A percentile compares a stretch with the other conserved stretches of the same genome.
Evolutionary conservation across 2,329 filamentous ascomycete genomes (phyloP).

Genomic region (Helotiales sp.): DNA sequence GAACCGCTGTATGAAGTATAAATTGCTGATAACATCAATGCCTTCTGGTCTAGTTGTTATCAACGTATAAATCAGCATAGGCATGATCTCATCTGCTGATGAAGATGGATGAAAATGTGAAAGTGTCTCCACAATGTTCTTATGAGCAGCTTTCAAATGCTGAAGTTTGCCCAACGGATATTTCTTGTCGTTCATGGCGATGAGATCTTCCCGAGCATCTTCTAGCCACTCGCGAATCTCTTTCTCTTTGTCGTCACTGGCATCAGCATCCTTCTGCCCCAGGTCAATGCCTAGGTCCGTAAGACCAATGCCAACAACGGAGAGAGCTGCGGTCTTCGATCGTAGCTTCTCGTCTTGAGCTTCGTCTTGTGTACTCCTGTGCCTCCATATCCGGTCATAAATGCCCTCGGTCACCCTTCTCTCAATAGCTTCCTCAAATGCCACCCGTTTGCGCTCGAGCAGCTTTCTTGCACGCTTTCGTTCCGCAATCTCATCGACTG

Average conservation of each 20-base stretch:
- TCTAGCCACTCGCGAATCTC: conserved; percentile 74
- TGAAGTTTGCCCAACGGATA: conserved; percentile 91
- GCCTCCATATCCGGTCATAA: conserved; percentile 87
- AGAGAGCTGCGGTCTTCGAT: conserved; percentile 87
- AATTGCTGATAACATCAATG: conserved; percentile 88
- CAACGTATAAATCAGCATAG: conserved; percentile 92
- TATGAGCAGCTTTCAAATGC: conserved; percentile 84
- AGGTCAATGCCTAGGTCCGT: conserved; percentile 81
- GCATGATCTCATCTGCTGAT: conserved; percentile 95
- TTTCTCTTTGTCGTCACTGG: conserved; percentile 58
- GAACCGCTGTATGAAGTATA: conserved; percentile 93
- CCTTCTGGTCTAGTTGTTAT: conserved; percentile 86
- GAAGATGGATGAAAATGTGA: conserved; percentile 72
- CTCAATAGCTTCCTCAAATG: conserved; percentile 90
- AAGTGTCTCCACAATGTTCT: conserved; percentile 87
- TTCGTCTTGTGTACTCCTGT: conserved; percentile 89
- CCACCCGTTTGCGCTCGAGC: conserved; percentile 73
- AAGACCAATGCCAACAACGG: conserved; percentile 87
- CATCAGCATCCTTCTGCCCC: conserved; percentile 57
- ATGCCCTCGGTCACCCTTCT: conserved; percentile 80
- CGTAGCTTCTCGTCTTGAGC: conserved; percentile 91
- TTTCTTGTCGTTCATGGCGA: conserved; percentile 80
- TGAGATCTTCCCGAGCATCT: conserved; percentile 68
- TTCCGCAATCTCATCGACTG: conserved; percentile 77
- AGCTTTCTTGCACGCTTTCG: conserved; percentile 75